Evolutionary conservation across 805 yeast genomes (phyloP).

Genomic region (Starmerella ratchasimensis): DNA sequence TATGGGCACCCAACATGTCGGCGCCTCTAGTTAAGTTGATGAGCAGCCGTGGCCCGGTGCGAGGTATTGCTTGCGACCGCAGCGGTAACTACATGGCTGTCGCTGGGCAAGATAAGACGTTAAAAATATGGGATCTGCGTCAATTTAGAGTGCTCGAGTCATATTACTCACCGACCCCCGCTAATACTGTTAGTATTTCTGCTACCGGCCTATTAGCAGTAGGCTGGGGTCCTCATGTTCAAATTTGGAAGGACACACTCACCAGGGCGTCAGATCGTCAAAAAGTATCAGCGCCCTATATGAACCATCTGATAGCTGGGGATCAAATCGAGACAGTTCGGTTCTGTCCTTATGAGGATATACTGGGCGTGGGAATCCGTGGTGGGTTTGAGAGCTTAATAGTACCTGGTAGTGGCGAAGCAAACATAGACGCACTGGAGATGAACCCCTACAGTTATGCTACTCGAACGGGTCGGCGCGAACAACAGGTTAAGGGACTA

Average conservation of each 20-base stretch:
- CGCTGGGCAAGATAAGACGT: conserved; percentile 68
- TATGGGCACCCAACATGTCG: conserved; percentile 86
- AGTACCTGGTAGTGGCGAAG: conserved; percentile 96
- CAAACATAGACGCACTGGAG: conserved; percentile 89
- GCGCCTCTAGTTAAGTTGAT: conserved; percentile 74
- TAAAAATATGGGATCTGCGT: conserved; percentile 90
- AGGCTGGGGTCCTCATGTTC: conserved; percentile 93
- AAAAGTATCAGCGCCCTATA: conserved; percentile 73
- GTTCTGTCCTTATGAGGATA: conserved; percentile 92
- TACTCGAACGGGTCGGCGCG: conserved; percentile 83
- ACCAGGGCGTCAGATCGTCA: conserved; percentile 30
- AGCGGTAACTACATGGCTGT: conserved; percentile 90
- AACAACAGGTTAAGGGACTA: conserved; percentile 72
- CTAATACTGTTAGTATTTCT: conserved; percentile 61
- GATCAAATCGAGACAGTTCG: conserved; percentile 51
- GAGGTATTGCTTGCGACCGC: conserved; percentile 75
- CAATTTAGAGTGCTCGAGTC: conserved; percentile 63
- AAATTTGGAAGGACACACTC: conserved; percentile 81
- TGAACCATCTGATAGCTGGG: conserved; percentile 78
- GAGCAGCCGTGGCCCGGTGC: conserved; percentile 73
- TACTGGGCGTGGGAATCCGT: conserved; percentile 78
- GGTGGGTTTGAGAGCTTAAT: conserved; percentile 70
- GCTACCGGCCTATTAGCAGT: conserved; percentile 78
- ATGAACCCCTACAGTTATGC: conserved; percentile 87
- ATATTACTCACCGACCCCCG: conserved; percentile 72